phyloP scores from a whole-genome alignment of 148 eudicot species.

The Limonium bicolor region DNA sequence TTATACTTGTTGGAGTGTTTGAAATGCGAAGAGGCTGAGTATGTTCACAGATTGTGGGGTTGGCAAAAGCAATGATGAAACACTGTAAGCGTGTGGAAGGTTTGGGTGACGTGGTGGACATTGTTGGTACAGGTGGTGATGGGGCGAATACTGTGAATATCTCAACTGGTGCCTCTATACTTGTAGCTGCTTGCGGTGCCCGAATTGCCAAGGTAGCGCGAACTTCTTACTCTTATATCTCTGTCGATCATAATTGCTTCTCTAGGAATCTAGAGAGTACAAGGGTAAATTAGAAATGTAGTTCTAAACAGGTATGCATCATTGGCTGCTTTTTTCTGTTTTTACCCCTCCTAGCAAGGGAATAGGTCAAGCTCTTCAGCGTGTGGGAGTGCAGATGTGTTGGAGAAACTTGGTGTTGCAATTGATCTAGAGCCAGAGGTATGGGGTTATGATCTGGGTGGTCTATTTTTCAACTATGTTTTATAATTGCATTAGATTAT shows the following conservation, averaged over 20 bases:
- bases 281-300: too few species aligned
- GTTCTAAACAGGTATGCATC: too few species aligned
- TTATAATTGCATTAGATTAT: too few species aligned
- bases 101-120: conserved; percentile 64
- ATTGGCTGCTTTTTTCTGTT: too few species aligned
- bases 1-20: too few species aligned
- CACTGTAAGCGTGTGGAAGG: conserved; percentile 60
- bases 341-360: too few species aligned
- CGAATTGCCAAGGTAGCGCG: conserved; percentile 97
- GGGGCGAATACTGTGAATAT: conserved; percentile 97
- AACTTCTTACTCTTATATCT: too few species aligned
- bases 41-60: conserved; percentile 87
- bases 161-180: conserved; percentile 88
- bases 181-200: conserved; percentile 94
- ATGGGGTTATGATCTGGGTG: conserved; percentile 1
- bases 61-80: conserved; percentile 94
- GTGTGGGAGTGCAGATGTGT: conserved; percentile 97
- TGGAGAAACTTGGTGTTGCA: conserved; percentile 77
- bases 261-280: too few species aligned
- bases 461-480: too few species aligned
- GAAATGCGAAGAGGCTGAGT: too few species aligned
- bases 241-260: too few species aligned
- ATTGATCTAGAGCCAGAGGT: conserved; percentile 92
- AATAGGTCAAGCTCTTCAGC: conserved; percentile 96
- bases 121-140: conserved; percentile 99